A percentile compares a stretch with the other conserved stretches of the same genome.
phyloP scores from a whole-genome alignment of 441 rosid species.

The Mallotus japonicus region DNA sequence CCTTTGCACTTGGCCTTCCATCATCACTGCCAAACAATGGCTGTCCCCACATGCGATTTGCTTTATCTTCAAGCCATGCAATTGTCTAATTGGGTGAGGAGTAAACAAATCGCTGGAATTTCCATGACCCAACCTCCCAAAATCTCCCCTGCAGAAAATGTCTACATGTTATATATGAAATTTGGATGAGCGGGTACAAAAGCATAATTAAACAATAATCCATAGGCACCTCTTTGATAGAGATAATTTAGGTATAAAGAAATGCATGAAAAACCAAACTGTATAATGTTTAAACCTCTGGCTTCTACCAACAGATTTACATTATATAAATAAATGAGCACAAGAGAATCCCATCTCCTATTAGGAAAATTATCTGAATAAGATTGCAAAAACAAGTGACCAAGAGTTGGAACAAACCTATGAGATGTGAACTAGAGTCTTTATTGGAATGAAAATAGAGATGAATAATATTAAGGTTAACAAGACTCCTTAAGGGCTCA shows the following conservation, averaged over 20 bases:
- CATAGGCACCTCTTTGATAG: not conserved
- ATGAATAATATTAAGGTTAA: not conserved
- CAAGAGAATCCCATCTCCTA: not conserved
- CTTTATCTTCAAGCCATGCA: slow-evolving; percentile 73
- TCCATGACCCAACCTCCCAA: slow-evolving; percentile 98
- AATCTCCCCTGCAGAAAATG: slow-evolving; percentile 78
- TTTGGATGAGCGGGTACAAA: not conserved
- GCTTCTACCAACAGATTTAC: not conserved
- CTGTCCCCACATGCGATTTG: slow-evolving; percentile 99
- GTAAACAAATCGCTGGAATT: slow-evolving; percentile 88
- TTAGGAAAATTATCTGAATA: not conserved
- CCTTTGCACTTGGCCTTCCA: slow-evolving; percentile 93
- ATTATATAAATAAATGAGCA: not conserved
- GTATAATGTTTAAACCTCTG: not conserved
- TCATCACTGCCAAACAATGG: slow-evolving; percentile 91
- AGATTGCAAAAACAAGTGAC: not conserved
- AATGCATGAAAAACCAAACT: not conserved
- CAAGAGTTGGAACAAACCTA: not conserved
- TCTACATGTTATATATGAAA: not conserved
- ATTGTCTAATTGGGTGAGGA: slow-evolving; percentile 84
- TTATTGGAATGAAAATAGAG: not conserved
- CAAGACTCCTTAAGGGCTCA: not conserved
- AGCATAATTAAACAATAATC: not conserved
- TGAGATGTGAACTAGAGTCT: not conserved
- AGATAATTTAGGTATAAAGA: not conserved